These are phyloP conservation scores for Lavandula angustifolia DNA, from an alignment of 257 asterid species.

Conservation along the genomic window DNA sequence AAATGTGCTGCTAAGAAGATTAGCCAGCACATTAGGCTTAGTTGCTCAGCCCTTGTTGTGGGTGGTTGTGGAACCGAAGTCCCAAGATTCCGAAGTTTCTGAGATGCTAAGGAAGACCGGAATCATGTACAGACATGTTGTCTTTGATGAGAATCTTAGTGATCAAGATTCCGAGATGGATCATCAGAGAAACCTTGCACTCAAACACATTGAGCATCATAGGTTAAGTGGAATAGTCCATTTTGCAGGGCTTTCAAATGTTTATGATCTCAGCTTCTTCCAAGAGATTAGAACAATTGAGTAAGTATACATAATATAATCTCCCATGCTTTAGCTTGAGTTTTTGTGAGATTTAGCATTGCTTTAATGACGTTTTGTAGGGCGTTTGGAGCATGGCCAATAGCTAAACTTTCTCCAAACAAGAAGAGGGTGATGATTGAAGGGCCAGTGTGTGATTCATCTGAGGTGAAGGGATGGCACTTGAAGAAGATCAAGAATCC, in stretches of 20 bases:
- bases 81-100: conserved; percentile 50
- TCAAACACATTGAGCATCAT: conserved; percentile 86
- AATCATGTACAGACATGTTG: conserved; percentile 78
- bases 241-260: conserved; percentile 71
- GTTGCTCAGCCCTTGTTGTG: conserved; percentile 76
- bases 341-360: background rate
- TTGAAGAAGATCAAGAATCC: conserved; percentile 55
- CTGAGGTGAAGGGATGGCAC: conserved; percentile 87
- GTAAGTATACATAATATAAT: conserved; percentile 41
- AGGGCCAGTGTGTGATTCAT: conserved; percentile 52
- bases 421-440: conserved; percentile 28
- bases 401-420: conserved; percentile 26
- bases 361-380: conserved; percentile 18
- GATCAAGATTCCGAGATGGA: conserved; percentile 63
- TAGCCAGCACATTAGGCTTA: conserved; percentile 68
- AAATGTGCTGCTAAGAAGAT: conserved; percentile 47
- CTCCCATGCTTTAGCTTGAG: background rate
- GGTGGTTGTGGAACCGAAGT: conserved; percentile 75
- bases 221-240: conserved; percentile 81
- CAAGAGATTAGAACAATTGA: conserved; percentile 68
- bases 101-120: conserved; percentile 73
- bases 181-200: conserved; percentile 82
- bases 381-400: conserved; percentile 36
- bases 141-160: conserved; percentile 68
- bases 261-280: conserved; percentile 79